A percentile compares a stretch with the other conserved stretches of the same genome.
Evolutionary conservation across 768 basidiomycete genomes (phyloP).

Genomic region (Collybia nuda): DNA sequence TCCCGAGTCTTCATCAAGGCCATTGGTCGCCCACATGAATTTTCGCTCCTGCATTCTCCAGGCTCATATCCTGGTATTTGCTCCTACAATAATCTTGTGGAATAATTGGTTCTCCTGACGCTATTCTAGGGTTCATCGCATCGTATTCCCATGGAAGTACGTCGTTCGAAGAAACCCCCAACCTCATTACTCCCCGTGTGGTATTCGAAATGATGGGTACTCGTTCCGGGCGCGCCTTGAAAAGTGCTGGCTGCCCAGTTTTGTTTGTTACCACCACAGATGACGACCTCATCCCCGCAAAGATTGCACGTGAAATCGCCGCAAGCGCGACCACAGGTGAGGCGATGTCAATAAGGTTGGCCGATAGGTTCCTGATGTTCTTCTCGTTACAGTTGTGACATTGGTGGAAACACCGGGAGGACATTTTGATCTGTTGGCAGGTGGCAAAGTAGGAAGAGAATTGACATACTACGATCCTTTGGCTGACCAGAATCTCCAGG

Average conservation of each 20-base stretch:
- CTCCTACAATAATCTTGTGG: neutral
- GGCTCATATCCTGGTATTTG: constrained; percentile 9
- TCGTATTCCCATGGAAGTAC: constrained; percentile 16
- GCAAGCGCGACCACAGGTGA: constrained; percentile 13
- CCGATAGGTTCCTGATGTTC: neutral
- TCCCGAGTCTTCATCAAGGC: constrained; percentile 13
- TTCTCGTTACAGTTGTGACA: constrained; percentile 13
- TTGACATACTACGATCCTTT: too few species aligned
- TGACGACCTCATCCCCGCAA: constrained; percentile 18
- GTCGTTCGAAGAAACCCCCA: constrained; percentile 13
- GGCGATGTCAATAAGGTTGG: neutral
- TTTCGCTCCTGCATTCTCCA: constrained; percentile 12
- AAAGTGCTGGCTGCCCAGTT: constrained; percentile 14
- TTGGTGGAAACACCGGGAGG: constrained; percentile 16
- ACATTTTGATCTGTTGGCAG: constrained; percentile 24
- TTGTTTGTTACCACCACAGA: constrained; percentile 16
- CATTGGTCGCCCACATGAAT: constrained; percentile 14
- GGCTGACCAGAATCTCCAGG: too few species aligned
- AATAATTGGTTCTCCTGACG: neutral
- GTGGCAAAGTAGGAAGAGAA: constrained; percentile 17
- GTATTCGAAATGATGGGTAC: constrained; percentile 15
- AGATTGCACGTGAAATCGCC: constrained; percentile 12
- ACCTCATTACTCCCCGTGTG: constrained; percentile 14
- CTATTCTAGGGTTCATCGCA: constrained; percentile 8
- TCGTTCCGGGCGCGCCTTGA: constrained; percentile 13